These are phyloP conservation scores for Spirogloea muscicola DNA, from an alignment of 139 green algal species.

Conservation along the genomic window DNA sequence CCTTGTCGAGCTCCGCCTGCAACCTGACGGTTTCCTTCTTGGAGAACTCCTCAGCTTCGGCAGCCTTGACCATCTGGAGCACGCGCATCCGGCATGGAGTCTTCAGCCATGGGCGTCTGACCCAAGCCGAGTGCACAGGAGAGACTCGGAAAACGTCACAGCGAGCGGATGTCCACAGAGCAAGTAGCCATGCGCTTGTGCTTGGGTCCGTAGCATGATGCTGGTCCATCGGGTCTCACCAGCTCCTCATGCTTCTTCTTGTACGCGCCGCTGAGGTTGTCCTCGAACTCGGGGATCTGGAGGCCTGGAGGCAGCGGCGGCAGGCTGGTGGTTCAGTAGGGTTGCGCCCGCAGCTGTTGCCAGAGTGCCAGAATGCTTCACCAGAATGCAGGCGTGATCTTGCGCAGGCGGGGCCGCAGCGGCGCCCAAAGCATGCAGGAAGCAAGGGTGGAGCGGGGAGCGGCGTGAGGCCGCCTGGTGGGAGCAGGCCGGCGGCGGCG, in stretches of 20 bases:
- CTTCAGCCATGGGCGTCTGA: too few species aligned
- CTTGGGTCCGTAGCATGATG: too few species aligned
- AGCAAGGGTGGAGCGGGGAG: neutral
- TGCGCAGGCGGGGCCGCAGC: neutral
- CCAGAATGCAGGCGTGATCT: neutral
- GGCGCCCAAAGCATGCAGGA: neutral
- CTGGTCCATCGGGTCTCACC: too few species aligned
- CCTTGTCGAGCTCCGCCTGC: constrained; percentile 23
- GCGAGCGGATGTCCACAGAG: too few species aligned
- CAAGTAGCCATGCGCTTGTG: too few species aligned
- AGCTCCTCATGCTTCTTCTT: constrained; percentile 45
- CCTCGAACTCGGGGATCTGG: constrained; percentile 33
- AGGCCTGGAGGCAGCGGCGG: constrained; percentile 16
- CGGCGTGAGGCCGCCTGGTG: neutral
- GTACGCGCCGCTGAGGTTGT: constrained; percentile 21
- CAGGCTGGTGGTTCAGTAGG: too few species aligned
- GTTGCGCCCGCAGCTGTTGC: too few species aligned
- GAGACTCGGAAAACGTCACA: too few species aligned
- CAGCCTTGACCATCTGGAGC: constrained; percentile 16
- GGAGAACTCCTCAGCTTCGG: constrained; percentile 19
- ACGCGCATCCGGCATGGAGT: neutral
- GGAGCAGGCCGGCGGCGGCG: neutral
- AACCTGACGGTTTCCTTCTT: constrained; percentile 12
- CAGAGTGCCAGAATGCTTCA: too few species aligned
- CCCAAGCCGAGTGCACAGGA: too few species aligned